Base-by-base conservation (phyloP, 2,329 filamentous ascomycete genomes). In the Diaporthe ampelina region DNA sequence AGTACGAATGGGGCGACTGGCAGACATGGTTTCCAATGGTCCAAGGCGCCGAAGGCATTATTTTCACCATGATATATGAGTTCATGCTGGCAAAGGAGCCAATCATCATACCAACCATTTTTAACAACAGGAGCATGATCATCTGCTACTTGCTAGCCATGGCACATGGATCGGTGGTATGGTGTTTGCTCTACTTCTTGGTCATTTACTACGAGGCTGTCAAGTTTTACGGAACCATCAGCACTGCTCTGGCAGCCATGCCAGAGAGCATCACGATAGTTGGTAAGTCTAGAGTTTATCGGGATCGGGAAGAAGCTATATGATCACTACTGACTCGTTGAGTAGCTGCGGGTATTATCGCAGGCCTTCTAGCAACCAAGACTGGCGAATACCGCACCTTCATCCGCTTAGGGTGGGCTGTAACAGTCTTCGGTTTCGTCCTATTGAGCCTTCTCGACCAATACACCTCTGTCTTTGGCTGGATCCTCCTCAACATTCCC, bases 181-280 rank as follows among this genome's bases (percentile, higher is more conserved):
- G 63, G 63, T 67, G 63, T 52, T 37, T 67, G 3, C 29, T 67
- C 9, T 67, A 67, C 17, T 67, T 67, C 6, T 67, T 67, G 63
- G 63, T 67, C 2, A 52, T 67, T 21, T 79, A 78, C 68, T 79
- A 78, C 65, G 70, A 76, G 43, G 72, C 76, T 9, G 75, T 79
- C 21, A 76, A 77, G 48, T 58, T 61, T 10, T 78, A 74, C 68
- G 75, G 45, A 0, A 72, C 74, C 5, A 61, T 77, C 21, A 17
- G 72, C 1, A 75, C 77, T 8, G 75, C 77, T n/a, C n/a, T 79
- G 7, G 58, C 76, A 37, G 69, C 78, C 5, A 74, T 79, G 48
- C 77, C 77, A 2, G 71, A 73, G 7, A 75, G 74, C 17, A 61
- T 77, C n/a, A 72, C 70, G 2, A 58, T 77, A 13, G 75, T 77